Evolutionary conservation across 2,329 filamentous ascomycete genomes (phyloP), one percentile per base, ranked within the genome.

Genomic region (Apiospora pterosperma): DNA sequence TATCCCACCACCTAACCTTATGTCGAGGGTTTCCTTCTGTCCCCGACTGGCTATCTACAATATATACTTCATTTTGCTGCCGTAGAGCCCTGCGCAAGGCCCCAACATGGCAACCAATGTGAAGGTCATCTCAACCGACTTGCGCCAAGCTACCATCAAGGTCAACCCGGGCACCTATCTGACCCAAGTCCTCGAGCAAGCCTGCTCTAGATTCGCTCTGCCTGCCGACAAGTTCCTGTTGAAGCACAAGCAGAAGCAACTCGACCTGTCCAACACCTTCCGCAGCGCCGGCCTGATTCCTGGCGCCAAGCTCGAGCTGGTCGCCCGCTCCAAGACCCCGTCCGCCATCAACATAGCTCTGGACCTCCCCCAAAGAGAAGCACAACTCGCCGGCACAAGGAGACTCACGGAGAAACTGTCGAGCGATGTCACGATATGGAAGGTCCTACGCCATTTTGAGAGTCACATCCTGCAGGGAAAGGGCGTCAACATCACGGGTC

Each of bases 301-400:
- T 41, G 96, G 96, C 67, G 95, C 96, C 65, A 97, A 96, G 75
- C 88, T 99, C 65, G 94, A 98, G 75, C 91, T 99, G 61, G 90
- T 97, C 25, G 89, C 92, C 74, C 89, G 91, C 65, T 96, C 94
- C 58, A 92, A 92, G 64, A 96, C 93, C 0, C 91, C 94, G 0
- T 90, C 92, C 1, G 90, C 91, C 59, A 90, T 99, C 64, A 93
- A 91, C 44, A 90, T 99, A 48, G 95, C 92, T n/a, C 81, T 99
- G 14, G 92, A 97, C 74, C 82, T 97, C 34, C 92, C 93, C 4
- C 84, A 89, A 39, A 86, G 89, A 25, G 91, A 96, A 74, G 88
- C 85, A 23, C 82, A 81, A 55, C 82, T 84, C 60, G 82, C 85
- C 23, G 85, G 62, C 84, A 36, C 78, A 88, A 1, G 88, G 28